These are phyloP conservation scores for Phaffomyces thermotolerans DNA, from an alignment of 805 yeast species.

Conservation along the genomic window DNA sequence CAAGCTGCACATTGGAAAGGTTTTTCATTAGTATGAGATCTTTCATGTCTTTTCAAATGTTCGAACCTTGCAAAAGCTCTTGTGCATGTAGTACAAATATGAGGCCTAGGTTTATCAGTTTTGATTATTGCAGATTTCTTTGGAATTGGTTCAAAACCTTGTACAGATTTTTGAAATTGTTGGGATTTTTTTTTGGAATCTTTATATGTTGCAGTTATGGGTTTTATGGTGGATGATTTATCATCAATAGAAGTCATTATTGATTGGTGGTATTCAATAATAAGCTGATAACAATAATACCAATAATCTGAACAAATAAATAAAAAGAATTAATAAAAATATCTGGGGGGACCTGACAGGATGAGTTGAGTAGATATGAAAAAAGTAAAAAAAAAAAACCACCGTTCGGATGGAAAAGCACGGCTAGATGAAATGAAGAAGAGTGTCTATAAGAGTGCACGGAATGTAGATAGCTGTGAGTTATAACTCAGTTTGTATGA, in stretches of 20 bases:
- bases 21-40: slow-evolving; percentile 92
- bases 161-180: slow-evolving; percentile 21
- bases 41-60: slow-evolving; percentile 87
- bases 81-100: slow-evolving; percentile 82
- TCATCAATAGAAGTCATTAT: slow-evolving; percentile 2
- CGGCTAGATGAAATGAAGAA: no score
- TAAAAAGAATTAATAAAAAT: no score
- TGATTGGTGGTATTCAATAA: no score
- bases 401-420: no score
- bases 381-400: no score
- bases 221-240: slow-evolving; percentile 5
- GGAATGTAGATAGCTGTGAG: no score
- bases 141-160: slow-evolving; percentile 62
- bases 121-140: slow-evolving; percentile 76
- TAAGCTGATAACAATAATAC: no score
- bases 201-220: slow-evolving; percentile 8
- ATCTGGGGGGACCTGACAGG: no score
- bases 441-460: no score
- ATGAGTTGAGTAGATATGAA: no score
- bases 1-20: slow-evolving; percentile 96
- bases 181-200: slow-evolving; percentile 9
- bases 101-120: slow-evolving; percentile 93
- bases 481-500: no score
- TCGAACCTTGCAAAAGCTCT: slow-evolving; percentile 94
- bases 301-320: no score